Percentiles rank a stretch among this genome's conserved stretches.
Evolutionary conservation across 2,329 filamentous ascomycete species (phyloP).

Genomic region (Myrmaecium sp.): DNA sequence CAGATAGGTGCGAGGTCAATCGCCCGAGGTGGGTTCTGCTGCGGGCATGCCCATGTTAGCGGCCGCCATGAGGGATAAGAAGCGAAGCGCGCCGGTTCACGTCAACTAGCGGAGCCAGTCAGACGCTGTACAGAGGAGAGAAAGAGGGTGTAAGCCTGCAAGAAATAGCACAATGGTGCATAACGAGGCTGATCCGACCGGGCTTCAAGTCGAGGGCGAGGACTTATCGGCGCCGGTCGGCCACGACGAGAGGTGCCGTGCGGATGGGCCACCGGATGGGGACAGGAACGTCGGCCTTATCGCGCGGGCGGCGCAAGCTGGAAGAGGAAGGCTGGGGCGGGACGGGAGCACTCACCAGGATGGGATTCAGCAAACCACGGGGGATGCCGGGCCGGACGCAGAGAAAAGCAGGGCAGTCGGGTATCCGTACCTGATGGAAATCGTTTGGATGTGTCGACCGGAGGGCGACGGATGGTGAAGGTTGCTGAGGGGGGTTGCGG

Average conservation of each 20-base stretch:
- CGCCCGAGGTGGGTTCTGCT: constrained; percentile 10
- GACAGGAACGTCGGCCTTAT: constrained; percentile 17
- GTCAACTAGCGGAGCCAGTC: no score
- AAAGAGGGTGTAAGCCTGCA: constrained; percentile 8
- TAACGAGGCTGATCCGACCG: constrained; percentile 8
- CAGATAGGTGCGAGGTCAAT: constrained; percentile 7
- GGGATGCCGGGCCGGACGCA: no score
- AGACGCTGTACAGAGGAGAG: constrained; percentile 7
- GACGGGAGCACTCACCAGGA: no score
- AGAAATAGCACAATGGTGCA: no score
- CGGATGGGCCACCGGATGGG: constrained; percentile 13
- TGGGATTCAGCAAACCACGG: no score
- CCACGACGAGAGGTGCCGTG: background rate
- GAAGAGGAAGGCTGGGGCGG: constrained; percentile 5
- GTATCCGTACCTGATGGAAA: no score
- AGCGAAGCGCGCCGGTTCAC: no score
- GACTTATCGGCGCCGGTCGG: background rate
- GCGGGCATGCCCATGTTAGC: constrained; percentile 15
- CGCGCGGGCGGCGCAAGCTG: constrained; percentile 16
- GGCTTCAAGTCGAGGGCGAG: background rate
- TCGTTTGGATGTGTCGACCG: no score
- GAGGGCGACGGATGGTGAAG: no score
- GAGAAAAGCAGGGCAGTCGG: no score
- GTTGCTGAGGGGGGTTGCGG: no score
- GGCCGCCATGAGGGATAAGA: constrained; percentile 9